Evolutionary conservation across 768 basidiomycete species (phyloP).

Genomic region (Mycena chlorophos): DNA sequence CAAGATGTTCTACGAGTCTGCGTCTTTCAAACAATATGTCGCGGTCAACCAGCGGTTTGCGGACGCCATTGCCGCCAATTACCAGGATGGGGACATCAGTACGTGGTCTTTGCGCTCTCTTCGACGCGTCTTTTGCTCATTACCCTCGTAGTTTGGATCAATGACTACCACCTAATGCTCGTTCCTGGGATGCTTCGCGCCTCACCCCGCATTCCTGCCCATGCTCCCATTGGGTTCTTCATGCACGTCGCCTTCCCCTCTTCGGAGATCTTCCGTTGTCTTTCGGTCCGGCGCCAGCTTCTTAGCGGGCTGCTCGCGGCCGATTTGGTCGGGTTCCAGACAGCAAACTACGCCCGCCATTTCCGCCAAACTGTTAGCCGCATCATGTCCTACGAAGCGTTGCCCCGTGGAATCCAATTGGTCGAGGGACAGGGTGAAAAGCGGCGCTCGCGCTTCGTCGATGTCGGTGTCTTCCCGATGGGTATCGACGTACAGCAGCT

Average conservation of each 20-base stretch:
- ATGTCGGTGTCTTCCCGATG: slow-evolving; percentile 88
- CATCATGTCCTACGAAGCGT: slow-evolving; percentile 75
- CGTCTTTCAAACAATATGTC: slow-evolving; percentile 81
- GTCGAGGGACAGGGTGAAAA: slow-evolving; percentile 36
- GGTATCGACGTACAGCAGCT: slow-evolving; percentile 79
- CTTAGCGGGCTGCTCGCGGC: slow-evolving; percentile 89
- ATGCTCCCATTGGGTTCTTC: slow-evolving; percentile 87
- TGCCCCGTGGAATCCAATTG: slow-evolving; percentile 81
- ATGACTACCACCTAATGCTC: slow-evolving; percentile 97
- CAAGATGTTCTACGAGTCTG: slow-evolving; percentile 77
- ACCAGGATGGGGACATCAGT: slow-evolving; percentile 87
- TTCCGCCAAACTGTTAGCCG: slow-evolving; percentile 84
- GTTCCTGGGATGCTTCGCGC: slow-evolving; percentile 84
- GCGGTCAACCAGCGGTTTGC: slow-evolving; percentile 92
- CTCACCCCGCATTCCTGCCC: slow-evolving; percentile 50
- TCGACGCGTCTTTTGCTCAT: neutral
- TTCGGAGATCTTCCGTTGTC: slow-evolving; percentile 92
- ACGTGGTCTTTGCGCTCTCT: slow-evolving; percentile 9
- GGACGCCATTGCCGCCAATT: slow-evolving; percentile 73
- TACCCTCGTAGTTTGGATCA: slow-evolving; percentile 61
- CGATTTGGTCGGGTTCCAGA: slow-evolving; percentile 92
- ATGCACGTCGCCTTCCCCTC: slow-evolving; percentile 95
- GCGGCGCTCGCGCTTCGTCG: slow-evolving; percentile 62
- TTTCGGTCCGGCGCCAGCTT: slow-evolving; percentile 75
- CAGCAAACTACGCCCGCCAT: slow-evolving; percentile 78